Percentiles rank a stretch among this genome's conserved stretches.
Conservation (phyloP, 2,329 filamentous ascomycete species). For the Venturia aucupariae region DNA sequence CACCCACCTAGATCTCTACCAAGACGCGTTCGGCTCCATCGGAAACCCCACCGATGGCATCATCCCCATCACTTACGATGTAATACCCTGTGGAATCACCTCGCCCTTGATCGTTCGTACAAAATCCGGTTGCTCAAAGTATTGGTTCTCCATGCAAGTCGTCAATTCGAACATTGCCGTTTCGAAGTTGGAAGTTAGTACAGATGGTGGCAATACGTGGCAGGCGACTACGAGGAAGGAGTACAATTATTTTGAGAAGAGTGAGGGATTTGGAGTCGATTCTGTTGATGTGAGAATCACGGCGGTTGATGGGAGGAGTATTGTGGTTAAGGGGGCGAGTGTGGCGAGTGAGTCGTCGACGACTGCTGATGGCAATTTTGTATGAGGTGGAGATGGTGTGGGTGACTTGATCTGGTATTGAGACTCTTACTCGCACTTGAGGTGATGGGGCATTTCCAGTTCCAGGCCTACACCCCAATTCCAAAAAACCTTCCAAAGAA, state of each 20-base stretch:
- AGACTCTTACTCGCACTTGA: too few relatives aligned
- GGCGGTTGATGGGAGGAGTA: background rate
- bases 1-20: background rate
- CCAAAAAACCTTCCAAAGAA: too few relatives aligned
- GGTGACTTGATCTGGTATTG: too few relatives aligned
- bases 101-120: background rate
- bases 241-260: background rate
- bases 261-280: background rate
- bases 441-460: too few relatives aligned
- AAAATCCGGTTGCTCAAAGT: background rate
- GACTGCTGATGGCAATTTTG: background rate
- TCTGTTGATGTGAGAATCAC: background rate
- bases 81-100: background rate
- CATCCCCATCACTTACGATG: background rate
- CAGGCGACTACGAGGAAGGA: background rate
- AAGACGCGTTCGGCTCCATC: background rate
- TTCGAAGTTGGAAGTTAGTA: background rate
- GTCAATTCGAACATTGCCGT: background rate
- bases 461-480: too few relatives aligned
- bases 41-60: background rate
- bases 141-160: slow-evolving; percentile 8
- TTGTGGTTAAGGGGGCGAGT: background rate
- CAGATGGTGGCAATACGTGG: background rate
- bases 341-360: background rate
- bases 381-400: background rate